phyloP scores from a whole-genome alignment of 2,329 filamentous ascomycete species.

The Apiospora aurea region DNA sequence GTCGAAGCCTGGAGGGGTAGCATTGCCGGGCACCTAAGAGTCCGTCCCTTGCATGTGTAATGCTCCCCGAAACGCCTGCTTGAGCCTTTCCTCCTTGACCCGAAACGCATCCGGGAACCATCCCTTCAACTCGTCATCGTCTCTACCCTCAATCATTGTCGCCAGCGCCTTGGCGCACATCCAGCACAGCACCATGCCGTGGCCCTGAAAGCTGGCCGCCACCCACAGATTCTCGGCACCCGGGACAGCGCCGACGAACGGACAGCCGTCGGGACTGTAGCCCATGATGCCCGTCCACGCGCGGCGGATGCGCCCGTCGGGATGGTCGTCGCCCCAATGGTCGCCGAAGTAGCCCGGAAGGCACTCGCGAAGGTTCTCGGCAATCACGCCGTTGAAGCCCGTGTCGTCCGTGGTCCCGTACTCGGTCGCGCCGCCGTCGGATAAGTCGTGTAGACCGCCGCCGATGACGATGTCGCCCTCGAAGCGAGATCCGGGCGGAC shows the following conservation, averaged over 20 bases:
- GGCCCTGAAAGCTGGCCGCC: conserved; percentile 49
- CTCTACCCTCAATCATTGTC: conserved; percentile 55
- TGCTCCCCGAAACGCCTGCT: conserved; percentile 43
- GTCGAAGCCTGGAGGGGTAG: background rate
- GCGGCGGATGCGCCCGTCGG: conserved; percentile 43
- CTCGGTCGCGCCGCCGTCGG: conserved; percentile 46
- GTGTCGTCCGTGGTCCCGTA: conserved; percentile 52
- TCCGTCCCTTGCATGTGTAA: conserved; percentile 34
- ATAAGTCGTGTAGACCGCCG: conserved; percentile 47
- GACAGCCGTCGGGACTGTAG: conserved; percentile 21
- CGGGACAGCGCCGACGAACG: conserved; percentile 46
- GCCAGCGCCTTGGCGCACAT: conserved; percentile 65
- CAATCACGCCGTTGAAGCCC: conserved; percentile 46
- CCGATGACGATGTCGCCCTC: conserved; percentile 53
- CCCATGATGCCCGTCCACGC: conserved; percentile 50
- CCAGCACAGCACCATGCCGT: conserved; percentile 63
- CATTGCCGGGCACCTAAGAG: background rate
- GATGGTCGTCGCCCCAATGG: conserved; percentile 58
- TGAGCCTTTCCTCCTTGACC: conserved; percentile 54
- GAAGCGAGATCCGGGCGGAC: conserved; percentile 46
- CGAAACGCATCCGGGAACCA: conserved; percentile 64
- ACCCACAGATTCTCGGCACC: conserved; percentile 43
- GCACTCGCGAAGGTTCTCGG: conserved; percentile 50
- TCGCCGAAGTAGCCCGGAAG: conserved; percentile 52
- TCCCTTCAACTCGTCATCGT: conserved; percentile 41